These are phyloP conservation scores for Tritrichomonas foetus DNA, from an alignment of 208 protist genomes.

Conservation along the genomic window DNA sequence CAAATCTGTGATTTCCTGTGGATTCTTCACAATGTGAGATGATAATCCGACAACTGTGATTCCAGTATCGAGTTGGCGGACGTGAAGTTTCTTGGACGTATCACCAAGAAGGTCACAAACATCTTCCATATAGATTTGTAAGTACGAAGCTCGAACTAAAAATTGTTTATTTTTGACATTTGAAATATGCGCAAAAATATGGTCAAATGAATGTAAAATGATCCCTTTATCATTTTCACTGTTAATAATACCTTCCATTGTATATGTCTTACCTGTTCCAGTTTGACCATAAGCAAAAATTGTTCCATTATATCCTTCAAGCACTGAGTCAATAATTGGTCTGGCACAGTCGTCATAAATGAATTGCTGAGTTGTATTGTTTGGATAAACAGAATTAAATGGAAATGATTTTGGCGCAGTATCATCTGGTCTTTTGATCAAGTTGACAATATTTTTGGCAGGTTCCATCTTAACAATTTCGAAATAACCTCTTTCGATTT, in stretches of 20 bases:
- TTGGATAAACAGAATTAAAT: neutral
- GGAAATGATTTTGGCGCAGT: neutral
- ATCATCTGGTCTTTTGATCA: neutral
- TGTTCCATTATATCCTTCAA: conserved; percentile 56
- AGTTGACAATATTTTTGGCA: neutral
- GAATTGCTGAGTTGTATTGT: neutral
- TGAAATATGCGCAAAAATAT: conserved; percentile 40
- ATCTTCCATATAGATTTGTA: conserved; percentile 63
- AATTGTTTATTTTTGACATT: conserved; percentile 45
- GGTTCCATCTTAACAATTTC: neutral
- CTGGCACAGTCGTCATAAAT: neutral
- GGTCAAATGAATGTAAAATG: neutral
- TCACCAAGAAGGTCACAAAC: conserved; percentile 53
- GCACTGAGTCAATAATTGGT: conserved; percentile 46
- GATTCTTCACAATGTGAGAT: conserved; percentile 33
- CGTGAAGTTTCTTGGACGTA: neutral
- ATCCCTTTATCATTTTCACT: neutral
- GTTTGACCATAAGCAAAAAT: conserved; percentile 58
- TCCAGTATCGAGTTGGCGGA: conserved; percentile 15
- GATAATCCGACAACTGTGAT: conserved; percentile 46
- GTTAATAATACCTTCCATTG: neutral
- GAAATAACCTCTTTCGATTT: neutral
- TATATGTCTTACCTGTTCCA: conserved; percentile 45
- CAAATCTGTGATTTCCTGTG: conserved; percentile 37
- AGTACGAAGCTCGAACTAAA: conserved; percentile 45